These are phyloP conservation scores for Talaromyces sp. DNA, from an alignment of 2,329 filamentous ascomycete species.

Conservation along the genomic window DNA sequence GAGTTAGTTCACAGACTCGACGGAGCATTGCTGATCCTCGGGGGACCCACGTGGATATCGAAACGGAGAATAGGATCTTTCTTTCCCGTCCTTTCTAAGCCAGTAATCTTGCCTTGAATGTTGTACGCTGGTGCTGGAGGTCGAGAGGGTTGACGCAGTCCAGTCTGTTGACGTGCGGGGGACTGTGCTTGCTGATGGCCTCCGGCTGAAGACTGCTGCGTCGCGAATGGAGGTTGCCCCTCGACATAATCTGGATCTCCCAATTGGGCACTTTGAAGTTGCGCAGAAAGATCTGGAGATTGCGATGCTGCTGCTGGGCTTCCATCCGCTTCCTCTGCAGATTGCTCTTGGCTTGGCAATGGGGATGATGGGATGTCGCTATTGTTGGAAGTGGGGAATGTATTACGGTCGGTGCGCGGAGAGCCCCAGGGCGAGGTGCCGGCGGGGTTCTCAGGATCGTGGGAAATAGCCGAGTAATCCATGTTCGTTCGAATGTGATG, in stretches of 20 bases:
- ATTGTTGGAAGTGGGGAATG: slow-evolving; percentile 37
- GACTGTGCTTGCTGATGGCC: slow-evolving; percentile 45
- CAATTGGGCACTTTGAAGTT: slow-evolving; percentile 44
- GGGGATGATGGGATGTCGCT: slow-evolving; percentile 47
- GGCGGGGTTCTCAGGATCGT: slow-evolving; percentile 61
- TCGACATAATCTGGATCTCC: slow-evolving; percentile 40
- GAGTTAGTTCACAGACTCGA: slow-evolving; percentile 3
- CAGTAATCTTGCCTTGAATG: slow-evolving; percentile 92
- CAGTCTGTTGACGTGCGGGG: slow-evolving; percentile 54
- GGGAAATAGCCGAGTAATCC: slow-evolving; percentile 66
- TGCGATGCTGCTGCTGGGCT: slow-evolving; percentile 26
- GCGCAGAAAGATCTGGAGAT: slow-evolving; percentile 50
- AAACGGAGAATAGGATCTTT: slow-evolving; percentile 95
- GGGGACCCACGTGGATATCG: slow-evolving; percentile 81
- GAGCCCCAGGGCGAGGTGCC: slow-evolving; percentile 67
- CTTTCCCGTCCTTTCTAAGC: slow-evolving; percentile 86
- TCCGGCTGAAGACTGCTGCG: slow-evolving; percentile 39
- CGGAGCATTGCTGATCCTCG: slow-evolving; percentile 5
- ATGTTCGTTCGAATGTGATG: slow-evolving; percentile 45
- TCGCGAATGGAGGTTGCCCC: slow-evolving; percentile 41
- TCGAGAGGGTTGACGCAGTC: slow-evolving; percentile 38
- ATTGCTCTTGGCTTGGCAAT: slow-evolving; percentile 40
- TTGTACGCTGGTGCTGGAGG: slow-evolving; percentile 71
- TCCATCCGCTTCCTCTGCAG: slow-evolving; percentile 33
- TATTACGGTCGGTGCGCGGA: slow-evolving; percentile 54